Evolutionary conservation across 2,329 filamentous ascomycete genomes (phyloP), one percentile per base, ranked within the genome.

Genomic region (Penicillium sp.): DNA sequence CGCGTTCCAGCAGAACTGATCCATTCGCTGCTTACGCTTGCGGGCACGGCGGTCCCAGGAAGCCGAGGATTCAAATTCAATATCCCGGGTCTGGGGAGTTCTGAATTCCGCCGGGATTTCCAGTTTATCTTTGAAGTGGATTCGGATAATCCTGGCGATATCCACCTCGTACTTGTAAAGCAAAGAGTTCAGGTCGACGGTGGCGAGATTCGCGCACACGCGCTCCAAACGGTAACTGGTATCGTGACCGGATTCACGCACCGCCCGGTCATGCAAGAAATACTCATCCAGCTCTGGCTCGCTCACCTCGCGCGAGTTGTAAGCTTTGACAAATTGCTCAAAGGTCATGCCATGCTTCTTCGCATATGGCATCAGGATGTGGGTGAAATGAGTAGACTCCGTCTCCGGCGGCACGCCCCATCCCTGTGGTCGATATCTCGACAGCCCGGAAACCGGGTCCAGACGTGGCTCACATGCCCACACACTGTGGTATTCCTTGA

Each of bases 91-190:
- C 26, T 78, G 81, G 7, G 85, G 83, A 25, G 85, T 83, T 64
- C 88, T 90, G 77, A 92, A 97, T 62, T 95, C 92, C 0, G 81
- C 81, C 0, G 93, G 92, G 43, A 99, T 86, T n/a, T 81, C 78
- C 4, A 99, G 82, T 64, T 84, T 87, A 74, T 97, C 93, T 53
- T 85, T 83, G 73, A 97, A 97, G 64, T 91, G 82, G 47, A 82
- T 89, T 53, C 90, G 89, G 66, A 99, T 96, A 8, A 86, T 89
- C 58, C 89, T 86, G 2, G 90, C 88, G 70, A 99, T 97, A 68
- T 99, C 94, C 27, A 87, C 87, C 76, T 99, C 94, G 70, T 97
- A 97, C 76, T 97, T 97, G 84, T 94, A 99, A 26, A 99, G 79
- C 27, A 96, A 81, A 26, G 92, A 94, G 77, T 99, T 97, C 53